These are phyloP conservation scores for Daedaleopsis sinensis DNA, from an alignment of 768 basidiomycete species.

Conservation along the genomic window DNA sequence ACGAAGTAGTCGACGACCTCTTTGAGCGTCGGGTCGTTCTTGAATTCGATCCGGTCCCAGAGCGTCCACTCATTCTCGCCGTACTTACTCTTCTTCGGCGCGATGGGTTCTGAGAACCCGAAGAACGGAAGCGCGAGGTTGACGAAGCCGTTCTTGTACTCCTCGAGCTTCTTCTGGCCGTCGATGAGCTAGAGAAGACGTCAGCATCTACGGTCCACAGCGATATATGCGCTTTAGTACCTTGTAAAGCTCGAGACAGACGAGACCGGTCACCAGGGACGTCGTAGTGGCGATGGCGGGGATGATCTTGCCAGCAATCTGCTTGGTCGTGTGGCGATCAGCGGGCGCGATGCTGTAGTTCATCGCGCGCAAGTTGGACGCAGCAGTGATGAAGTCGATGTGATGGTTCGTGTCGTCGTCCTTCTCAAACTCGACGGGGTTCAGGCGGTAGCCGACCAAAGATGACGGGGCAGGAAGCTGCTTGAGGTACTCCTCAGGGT, in stretches of 20 bases:
- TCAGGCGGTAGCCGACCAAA: conserved; percentile 93
- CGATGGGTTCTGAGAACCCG: conserved; percentile 97
- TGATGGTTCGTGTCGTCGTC: conserved; percentile 98
- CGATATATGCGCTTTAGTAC: conserved; percentile 39
- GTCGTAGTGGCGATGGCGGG: conserved; percentile 99
- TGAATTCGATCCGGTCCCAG: conserved; percentile 97
- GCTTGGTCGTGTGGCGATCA: conserved; percentile 92
- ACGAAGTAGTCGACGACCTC: conserved; percentile 87
- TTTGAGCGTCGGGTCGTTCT: conserved; percentile 83
- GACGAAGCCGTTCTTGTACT: conserved; percentile 98
- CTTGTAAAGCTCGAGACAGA: conserved; percentile 98
- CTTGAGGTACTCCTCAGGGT: conserved; percentile 57
- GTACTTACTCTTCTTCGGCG: conserved; percentile 88
- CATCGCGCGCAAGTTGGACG: conserved; percentile 93
- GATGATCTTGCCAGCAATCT: conserved; percentile 98
- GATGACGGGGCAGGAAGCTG: conserved; percentile 88
- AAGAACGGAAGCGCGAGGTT: conserved; percentile 99
- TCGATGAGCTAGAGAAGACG: conserved; percentile 78
- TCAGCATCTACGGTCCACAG: background rate
- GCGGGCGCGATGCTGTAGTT: conserved; percentile 91
- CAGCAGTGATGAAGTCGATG: conserved; percentile 98
- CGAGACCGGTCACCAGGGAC: conserved; percentile 91
- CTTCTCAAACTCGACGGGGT: conserved; percentile 97
- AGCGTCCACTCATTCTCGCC: conserved; percentile 91
- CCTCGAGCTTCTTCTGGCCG: conserved; percentile 89